Evolutionary conservation across 108 stramenopile genomes (phyloP).

Genomic region (Cyclotella kingstonii): DNA sequence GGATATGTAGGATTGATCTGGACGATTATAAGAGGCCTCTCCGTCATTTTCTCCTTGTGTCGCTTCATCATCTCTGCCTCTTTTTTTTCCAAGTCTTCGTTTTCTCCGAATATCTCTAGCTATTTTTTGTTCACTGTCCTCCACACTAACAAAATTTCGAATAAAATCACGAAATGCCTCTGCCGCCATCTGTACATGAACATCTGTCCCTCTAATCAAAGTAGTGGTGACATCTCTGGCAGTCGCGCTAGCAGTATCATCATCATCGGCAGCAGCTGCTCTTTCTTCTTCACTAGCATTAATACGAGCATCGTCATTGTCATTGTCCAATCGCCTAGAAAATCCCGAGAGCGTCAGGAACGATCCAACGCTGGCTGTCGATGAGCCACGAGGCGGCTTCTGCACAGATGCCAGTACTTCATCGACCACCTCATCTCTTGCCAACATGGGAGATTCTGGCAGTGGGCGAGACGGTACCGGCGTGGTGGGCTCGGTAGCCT

Average conservation of each 20-base stretch:
- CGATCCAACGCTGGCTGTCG: neutral
- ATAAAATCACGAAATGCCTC: slow-evolving; percentile 77
- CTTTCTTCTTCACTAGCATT: slow-evolving; percentile 16
- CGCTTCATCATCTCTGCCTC: slow-evolving; percentile 14
- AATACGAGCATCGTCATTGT: slow-evolving; percentile 3
- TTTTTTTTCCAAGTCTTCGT: slow-evolving; percentile 9
- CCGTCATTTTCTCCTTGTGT: slow-evolving; percentile 26
- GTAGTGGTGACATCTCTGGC: slow-evolving; percentile 23
- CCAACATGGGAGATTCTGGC: too few relatives aligned
- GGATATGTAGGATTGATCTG: slow-evolving; percentile 19
- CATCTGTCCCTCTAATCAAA: slow-evolving; percentile 76
- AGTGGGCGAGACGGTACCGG: neutral
- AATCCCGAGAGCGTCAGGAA: slow-evolving; percentile 3
- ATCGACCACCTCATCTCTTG: too few relatives aligned
- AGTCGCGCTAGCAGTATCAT: slow-evolving; percentile 2
- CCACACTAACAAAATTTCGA: slow-evolving; percentile 59
- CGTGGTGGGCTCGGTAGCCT: slow-evolving; percentile 3
- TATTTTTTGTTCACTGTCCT: slow-evolving; percentile 35
- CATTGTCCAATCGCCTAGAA: slow-evolving; percentile 10
- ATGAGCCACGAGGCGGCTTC: too few relatives aligned
- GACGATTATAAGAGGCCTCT: slow-evolving; percentile 5
- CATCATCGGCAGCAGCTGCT: slow-evolving; percentile 6
- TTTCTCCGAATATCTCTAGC: slow-evolving; percentile 11
- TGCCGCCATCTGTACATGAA: slow-evolving; percentile 73
- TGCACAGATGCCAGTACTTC: too few relatives aligned